Evolutionary conservation across 345 rosid genomes (phyloP), one percentile per base, ranked within the genome.

Genomic region (Hypericum androsaemum): DNA sequence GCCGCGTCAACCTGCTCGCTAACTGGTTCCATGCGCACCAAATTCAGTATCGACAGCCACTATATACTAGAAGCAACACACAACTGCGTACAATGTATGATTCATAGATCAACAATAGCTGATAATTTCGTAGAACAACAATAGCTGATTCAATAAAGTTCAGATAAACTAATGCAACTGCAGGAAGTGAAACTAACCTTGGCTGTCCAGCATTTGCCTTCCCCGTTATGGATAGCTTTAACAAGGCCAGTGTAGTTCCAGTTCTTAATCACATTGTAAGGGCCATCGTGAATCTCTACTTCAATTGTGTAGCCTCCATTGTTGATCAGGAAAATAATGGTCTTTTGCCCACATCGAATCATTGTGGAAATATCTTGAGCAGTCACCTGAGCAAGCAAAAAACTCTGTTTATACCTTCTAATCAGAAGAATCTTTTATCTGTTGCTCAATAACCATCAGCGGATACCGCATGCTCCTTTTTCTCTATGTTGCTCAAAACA

Each of bases 261-360:
- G 74, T 82, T 82, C 68, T 82, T 82, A 41, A 82, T 82, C 62
- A 82, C 86, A 59, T 82, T 82, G 74, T 82, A 82, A 6, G 86
- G 89, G 2, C 89, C 89, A 8, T 82, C 89, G 15, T 82, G 89
- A 59, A 82, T 82, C 73, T 82, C 86, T 8, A 82, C 89, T 71
- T 82, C 89, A 51, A 82, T 80, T 15, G 89, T 82, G 58, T 82
- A 82, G 37, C 89, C 89, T 8, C 81, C 86, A 37, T 82, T 82
- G 70, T 82, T 82, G 71, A 82, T 77, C 28, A 82, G 83, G 76
- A 82, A 82, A 55, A 82, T 82, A 53, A 79, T 77, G 57, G 7
- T 69, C 58, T 42, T 75, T 54, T 80, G 89, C 47, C 82, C 75
- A 8, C 68, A 63, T 22, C 81, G 76, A 36, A 82, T 80, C 89